phyloP scores from a whole-genome alignment of 169 alveolate species.

The Plasmodium knowlesi region DNA sequence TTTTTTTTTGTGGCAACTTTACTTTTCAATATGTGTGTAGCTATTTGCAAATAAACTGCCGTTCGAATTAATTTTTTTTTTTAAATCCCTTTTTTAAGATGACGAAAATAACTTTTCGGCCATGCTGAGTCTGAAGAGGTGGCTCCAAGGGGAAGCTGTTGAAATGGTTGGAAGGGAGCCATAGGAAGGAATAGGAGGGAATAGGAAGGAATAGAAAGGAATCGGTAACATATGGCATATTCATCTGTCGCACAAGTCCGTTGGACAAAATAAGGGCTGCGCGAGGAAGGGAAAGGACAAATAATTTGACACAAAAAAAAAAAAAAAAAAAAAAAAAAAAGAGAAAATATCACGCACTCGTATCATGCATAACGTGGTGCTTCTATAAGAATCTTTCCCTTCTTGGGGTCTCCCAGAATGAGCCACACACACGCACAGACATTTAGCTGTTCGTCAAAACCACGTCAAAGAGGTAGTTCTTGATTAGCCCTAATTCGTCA shows the following conservation, averaged over 20 bases:
- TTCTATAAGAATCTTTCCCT: no score
- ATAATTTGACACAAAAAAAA: background rate
- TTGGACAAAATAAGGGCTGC: background rate
- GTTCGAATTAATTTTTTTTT: background rate
- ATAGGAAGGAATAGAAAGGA: no score
- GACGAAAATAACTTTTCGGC: background rate
- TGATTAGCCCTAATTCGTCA: background rate
- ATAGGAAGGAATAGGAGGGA: no score
- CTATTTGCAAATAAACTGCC: background rate
- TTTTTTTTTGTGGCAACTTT: background rate
- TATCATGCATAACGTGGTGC: background rate
- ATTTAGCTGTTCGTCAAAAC: background rate
- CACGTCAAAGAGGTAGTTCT: conserved; percentile 8
- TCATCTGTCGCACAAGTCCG: background rate
- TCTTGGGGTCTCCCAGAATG: background rate
- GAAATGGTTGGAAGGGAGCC: background rate
- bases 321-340: background rate
- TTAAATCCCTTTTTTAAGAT: background rate
- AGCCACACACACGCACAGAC: background rate
- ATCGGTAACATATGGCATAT: background rate
- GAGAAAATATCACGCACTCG: background rate
- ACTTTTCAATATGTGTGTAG: background rate
- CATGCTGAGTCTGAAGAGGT: background rate
- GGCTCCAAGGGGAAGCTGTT: background rate
- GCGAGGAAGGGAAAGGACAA: background rate